These are phyloP conservation scores for Cucurbita moschata DNA, from an alignment of 306 rosid species.

Conservation along the genomic window DNA sequence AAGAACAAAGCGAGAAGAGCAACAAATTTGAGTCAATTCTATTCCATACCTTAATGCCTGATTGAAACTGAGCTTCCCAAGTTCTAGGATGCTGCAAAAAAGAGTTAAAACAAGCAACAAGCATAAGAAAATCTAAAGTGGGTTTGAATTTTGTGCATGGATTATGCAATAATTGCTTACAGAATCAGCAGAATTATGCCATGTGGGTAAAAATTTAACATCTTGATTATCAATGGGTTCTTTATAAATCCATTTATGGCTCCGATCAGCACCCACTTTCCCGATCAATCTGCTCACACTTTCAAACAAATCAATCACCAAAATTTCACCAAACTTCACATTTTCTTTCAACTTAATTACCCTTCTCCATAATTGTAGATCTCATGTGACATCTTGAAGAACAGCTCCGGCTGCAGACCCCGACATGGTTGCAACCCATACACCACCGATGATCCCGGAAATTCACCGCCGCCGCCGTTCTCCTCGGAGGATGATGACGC, in stretches of 20 bases:
- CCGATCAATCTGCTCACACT: slow-evolving; percentile 58
- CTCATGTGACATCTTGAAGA: slow-evolving; percentile 99
- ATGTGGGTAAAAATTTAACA: slow-evolving; percentile 76
- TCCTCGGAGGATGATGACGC: slow-evolving; percentile 50
- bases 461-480: slow-evolving; percentile 16
- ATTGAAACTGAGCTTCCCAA: slow-evolving; percentile 99
- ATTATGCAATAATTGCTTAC: slow-evolving; percentile 23
- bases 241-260: slow-evolving; percentile 94
- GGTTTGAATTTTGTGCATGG: not conserved
- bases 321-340: not conserved
- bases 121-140: not conserved
- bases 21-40: not conserved
- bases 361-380: slow-evolving; percentile 99
- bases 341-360: slow-evolving; percentile 15
- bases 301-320: not conserved
- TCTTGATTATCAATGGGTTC: slow-evolving; percentile 85
- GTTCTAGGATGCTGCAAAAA: slow-evolving; percentile 82
- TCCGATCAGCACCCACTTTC: slow-evolving; percentile 92
- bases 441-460: slow-evolving; percentile 44
- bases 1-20: not conserved
- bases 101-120: not conserved
- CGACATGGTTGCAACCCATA: slow-evolving; percentile 52
- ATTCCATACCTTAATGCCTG: slow-evolving; percentile 72
- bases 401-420: slow-evolving; percentile 87
- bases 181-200: slow-evolving; percentile 89